Evolutionary conservation across 2,329 filamentous ascomycete species (phyloP), one percentile per base, ranked within the genome.

Genomic region (Allantophomopsis cytisporea): DNA sequence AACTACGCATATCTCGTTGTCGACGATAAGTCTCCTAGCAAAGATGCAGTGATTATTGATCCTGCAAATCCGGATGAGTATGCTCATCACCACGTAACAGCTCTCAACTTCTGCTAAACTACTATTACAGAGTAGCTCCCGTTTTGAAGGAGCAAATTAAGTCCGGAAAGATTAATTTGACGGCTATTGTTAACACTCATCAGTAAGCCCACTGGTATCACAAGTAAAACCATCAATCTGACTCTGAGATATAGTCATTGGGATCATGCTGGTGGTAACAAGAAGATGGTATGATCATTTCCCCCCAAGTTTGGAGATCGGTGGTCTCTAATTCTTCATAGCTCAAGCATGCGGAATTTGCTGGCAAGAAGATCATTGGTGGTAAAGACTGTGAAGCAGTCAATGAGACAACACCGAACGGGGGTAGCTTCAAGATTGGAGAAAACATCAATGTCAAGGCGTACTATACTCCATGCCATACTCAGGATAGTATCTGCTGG

Each of bases 401-500:
- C 36, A 87, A 80, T 17, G 69, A 69, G 50, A 93, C 82, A 0
- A 89, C 89, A 0, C 61, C 64, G 2, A n/a, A 96, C 57, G 76
- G 79, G 31, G 76, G 85, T 47, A 75, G 68, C 3, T 94, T 95
- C 67, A 80, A 75, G 46, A 76, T 98, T 45, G 91, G 91, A 41
- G 23, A 28, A 8, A 71, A 72, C 49, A 91, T 98, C 58, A 71
- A 73, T 12, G 81, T 95, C 41, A 89, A 75, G 56, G 83, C 84
- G 17, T 66, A 96, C n/a, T 83, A 96, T 62, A 98, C 91, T 11
- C 91, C 91, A 2, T 98, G 91, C 60, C 91, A 98, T 59, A 98
- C 91, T 1, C 88, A 95, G 64, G 91, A 98, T 64, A 95, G 88
- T 60, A 94, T 98, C 57, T 98, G 91, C 68, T 98, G 80, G 66